Evolutionary conservation across 306 rosid genomes (phyloP).

Genomic region (Prunus dulcis): DNA sequence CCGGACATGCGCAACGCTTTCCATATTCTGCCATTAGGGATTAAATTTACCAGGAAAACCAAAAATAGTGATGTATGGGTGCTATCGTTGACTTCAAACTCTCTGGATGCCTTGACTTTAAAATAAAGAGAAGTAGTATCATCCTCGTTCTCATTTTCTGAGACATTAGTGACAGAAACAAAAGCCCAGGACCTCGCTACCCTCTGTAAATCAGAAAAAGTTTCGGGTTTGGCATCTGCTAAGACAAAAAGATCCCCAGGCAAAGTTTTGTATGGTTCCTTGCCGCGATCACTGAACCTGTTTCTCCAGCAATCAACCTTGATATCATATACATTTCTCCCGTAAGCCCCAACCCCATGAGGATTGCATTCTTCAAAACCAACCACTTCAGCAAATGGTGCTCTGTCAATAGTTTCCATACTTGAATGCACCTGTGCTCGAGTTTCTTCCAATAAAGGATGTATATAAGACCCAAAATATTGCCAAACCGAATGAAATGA

Average conservation of each 20-base stretch:
- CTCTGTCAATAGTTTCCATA: constrained; percentile 44
- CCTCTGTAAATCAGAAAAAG: constrained; percentile 42
- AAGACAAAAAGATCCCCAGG: constrained; percentile 63
- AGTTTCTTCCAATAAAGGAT: constrained; percentile 70
- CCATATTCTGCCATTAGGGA: constrained; percentile 52
- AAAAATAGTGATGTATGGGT: constrained; percentile 33
- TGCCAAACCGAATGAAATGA: constrained; percentile 39
- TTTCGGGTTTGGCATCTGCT: constrained; percentile 54
- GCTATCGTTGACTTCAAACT: constrained; percentile 22
- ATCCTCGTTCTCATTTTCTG: constrained; percentile 31
- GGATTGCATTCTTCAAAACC: constrained; percentile 29
- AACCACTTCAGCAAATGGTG: constrained; percentile 53
- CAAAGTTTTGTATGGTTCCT: constrained; percentile 57
- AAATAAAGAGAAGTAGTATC: constrained; percentile 33
- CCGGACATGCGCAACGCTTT: constrained; percentile 41
- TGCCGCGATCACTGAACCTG: constrained; percentile 42
- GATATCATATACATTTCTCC: constrained; percentile 28
- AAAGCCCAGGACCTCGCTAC: constrained; percentile 51
- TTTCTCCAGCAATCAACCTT: constrained; percentile 49
- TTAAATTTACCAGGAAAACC: constrained; percentile 49
- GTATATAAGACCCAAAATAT: constrained; percentile 41
- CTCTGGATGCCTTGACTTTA: constrained; percentile 39
- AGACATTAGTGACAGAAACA: constrained; percentile 33
- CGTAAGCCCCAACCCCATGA: not conserved
- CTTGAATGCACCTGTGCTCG: constrained; percentile 49